phyloP scores from a whole-genome alignment of 371 early-diverging fungal species.

The Zopfochytrium polystomum region DNA sequence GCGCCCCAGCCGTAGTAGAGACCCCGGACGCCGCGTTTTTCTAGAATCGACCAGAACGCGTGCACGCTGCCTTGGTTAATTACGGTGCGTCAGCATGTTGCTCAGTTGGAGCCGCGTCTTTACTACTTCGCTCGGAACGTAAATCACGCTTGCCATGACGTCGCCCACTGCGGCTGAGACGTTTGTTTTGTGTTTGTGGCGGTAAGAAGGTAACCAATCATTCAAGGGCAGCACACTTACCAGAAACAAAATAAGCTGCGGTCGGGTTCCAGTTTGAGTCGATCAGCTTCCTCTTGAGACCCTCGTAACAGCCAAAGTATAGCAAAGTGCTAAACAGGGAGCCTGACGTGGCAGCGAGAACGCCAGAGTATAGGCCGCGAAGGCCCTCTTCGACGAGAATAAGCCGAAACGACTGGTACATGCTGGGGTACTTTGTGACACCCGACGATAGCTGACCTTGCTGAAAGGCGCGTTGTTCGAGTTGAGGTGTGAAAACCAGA shows the following conservation, averaged over 20 bases:
- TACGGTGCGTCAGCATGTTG: conserved; percentile 4
- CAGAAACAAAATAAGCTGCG: conserved; percentile 65
- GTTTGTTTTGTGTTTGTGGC: conserved; percentile 19
- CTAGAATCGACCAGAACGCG: conserved; percentile 48
- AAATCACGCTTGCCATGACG: conserved; percentile 66
- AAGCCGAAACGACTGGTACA: conserved; percentile 63
- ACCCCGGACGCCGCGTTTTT: conserved; percentile 44
- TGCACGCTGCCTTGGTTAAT: conserved; percentile 72
- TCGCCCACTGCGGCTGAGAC: conserved; percentile 58
- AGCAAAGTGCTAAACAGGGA: conserved; percentile 66
- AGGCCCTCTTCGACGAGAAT: conserved; percentile 68
- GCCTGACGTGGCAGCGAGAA: conserved; percentile 71
- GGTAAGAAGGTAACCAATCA: neutral
- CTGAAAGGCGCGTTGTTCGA: conserved; percentile 40
- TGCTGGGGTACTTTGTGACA: conserved; percentile 33
- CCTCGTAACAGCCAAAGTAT: conserved; percentile 76
- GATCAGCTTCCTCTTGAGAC: conserved; percentile 62
- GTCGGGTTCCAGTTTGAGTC: conserved; percentile 56
- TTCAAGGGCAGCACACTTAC: too few relatives aligned
- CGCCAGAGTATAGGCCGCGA: conserved; percentile 70
- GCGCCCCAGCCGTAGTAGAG: conserved; percentile 91
- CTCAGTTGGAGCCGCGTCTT: conserved; percentile 74
- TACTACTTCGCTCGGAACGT: conserved; percentile 76
- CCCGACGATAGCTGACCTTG: conserved; percentile 28
- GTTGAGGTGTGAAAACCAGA: conserved; percentile 22